Evolutionary conservation across 2,329 filamentous ascomycete genomes (phyloP), one percentile per base, ranked within the genome.

Genomic region (Aspergillus clavatus): DNA sequence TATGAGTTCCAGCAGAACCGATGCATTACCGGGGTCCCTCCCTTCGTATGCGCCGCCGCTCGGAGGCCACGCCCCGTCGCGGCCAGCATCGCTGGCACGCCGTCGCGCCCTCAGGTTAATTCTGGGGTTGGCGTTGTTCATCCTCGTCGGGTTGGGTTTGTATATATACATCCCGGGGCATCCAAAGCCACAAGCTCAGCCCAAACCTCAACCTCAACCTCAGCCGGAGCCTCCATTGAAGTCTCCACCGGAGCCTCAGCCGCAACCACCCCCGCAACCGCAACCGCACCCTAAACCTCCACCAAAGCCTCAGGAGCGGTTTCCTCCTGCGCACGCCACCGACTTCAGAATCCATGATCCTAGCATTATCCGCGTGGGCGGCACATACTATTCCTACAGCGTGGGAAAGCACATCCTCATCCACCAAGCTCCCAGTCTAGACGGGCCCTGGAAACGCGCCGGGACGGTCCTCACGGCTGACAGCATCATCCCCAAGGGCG

Each of bases 401-500:
- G 61, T 65, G 6, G 63, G 61, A 7, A 46, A 58, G 11, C 57
- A 61, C 31, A 64, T 67, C 29, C 39, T 50, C 31, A 65, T 67
- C 29, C 55, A 61, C 39, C 51, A 57, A 4, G 57, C 63, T 1
- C 46, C 60, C 1, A 50, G 40, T 26, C 54, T 66, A 45, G 53
- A 54, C 16, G 63, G 63, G 1, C 62, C 63, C 8, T 66, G 63
- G 63, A 53, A 48, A n/a, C 46, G 53, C 41, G 42, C 53, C 21
- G 65, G 62, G 22, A 56, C 43, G 16, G 57, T 67, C 6, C 52
- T 68, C 1, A 51, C 59, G 12, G 54, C 44, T 16, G 56, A 61
- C 23, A 66, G 62, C 38, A 44, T 63, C 31, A 67, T 68, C 38
- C 50, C 52, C 2, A 67, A 67, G 40, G 64, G 63, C 14, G 56